Base-by-base conservation (phyloP, 768 basidiomycete species). In the Lactarius psammicola region DNA sequence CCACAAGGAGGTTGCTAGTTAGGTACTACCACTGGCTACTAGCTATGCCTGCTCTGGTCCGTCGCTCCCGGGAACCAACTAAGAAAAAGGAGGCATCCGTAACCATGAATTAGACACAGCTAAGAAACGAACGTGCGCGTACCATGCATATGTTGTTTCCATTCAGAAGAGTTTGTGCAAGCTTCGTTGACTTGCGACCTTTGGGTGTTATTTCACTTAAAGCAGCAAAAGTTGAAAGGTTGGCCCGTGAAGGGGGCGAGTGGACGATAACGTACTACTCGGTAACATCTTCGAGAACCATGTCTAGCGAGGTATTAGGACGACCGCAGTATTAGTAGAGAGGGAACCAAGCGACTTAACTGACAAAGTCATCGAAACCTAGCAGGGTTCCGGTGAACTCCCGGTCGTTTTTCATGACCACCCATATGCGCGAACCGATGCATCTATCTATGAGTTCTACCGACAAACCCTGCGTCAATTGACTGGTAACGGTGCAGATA, bases 321-420 rank as follows among this genome's bases (percentile, higher is more conserved):
- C 28, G n/a, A 56, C 3, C 26, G 34, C 8, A 40, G 42, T 26
- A 23, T 34, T 46, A 18, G 28, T 18, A 46, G 53, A 31, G 40
- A 38, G 56, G 26, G 17, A 20, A 5, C 54, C 9, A 17, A n/a
- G 31, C 3, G 20, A 95, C 96, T 84, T 76, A 98, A 51, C 96
- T 99, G 77, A 99, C 96, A 76, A 96, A 99, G 78, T 99, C 96
- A 75, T 99, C 96, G 72, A 99, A 99, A 2, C 96, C 96, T 38
- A 96, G 82, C 49, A 99, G 81, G 3, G 88, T 97, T 13, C 96
- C 96, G 28, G 91, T 92, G 78, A 98, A 99, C 79, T 99, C 96
- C 55, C 94, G 89, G 68, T 99, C 95, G 71, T 84, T 88, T 80
- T 98, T 98, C 94, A 97, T 98, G 75, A 98, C 87, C 72, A 98